Base-by-base conservation (phyloP, 2,329 filamentous ascomycete species). In the Aspergillus texensis region DNA sequence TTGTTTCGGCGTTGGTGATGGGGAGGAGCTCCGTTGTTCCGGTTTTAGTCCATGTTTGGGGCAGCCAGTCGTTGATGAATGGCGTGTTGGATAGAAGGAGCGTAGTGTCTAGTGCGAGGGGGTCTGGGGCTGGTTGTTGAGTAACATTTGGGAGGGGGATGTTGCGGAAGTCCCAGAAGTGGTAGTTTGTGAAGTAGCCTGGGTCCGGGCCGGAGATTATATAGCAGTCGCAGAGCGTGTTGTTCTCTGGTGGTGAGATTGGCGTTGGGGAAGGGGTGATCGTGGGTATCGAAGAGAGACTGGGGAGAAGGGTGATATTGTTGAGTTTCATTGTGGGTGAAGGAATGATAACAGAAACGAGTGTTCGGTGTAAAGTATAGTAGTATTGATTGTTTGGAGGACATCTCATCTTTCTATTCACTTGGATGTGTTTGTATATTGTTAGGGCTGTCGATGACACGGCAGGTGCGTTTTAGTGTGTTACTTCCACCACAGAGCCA, bases 91-190 rank as follows among this genome's bases (percentile, higher is more conserved):
- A 75, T 52, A 80, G 71, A 36, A 73, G 70, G n/a, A 72, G 61
- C 24, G 71, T 68, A 53, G 71, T 68, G 53, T 75, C 11, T 32
- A 11, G 9, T 52, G 24, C 14, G 4, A n/a, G 10, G 28, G 10
- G 48, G 6, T 10, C 2, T 52, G 9, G 26, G 26, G 9, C 8
- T 9, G 19, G 48, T 8, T 11, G 28, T 10, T 28, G 26, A 26
- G 64, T 50, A 6, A 6, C 41, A 54, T 4, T 65, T 43, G 32
- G 48, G 16, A 58, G 68, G 21, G 75, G 70, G 9, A 83, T 73
- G 45, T 77, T 73, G 30, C 83, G 81, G 66, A 85, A 85, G 71
- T 85, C 83, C 75, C 79, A 84, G 70, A 85, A 81, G 57, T 78
- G 79, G 75, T 85, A 81, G 71, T 84, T 78, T 54, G 81, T 78